Evolutionary conservation across 2,329 filamentous ascomycete genomes (phyloP).

Genomic region (Neurospora crassa): DNA sequence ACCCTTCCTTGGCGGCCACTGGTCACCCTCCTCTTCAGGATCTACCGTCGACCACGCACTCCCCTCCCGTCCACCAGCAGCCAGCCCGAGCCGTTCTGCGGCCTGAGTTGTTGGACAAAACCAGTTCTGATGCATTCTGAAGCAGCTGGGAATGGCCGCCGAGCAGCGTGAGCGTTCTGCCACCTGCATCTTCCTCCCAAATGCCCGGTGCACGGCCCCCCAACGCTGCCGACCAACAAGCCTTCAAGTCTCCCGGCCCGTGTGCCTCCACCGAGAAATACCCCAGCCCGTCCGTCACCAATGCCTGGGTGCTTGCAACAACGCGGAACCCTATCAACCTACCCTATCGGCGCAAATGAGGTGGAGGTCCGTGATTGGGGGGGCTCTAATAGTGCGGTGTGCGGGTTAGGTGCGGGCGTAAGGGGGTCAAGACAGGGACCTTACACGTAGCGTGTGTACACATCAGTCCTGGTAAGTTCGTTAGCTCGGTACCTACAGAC

Average conservation of each 20-base stretch:
- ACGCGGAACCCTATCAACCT: conserved; percentile 3
- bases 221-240: not conserved
- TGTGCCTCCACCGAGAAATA: not conserved
- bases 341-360: conserved; percentile 12
- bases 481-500: too few species aligned
- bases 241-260: not conserved
- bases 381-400: conserved; percentile 9
- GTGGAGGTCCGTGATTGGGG: conserved; percentile 12
- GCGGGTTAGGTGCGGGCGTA: not conserved
- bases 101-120: not conserved
- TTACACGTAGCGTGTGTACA: too few species aligned
- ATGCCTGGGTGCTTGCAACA: conserved; percentile 1
- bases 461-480: too few species aligned
- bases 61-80: not conserved
- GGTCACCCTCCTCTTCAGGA: not conserved
- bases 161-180: not conserved
- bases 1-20: conserved; percentile 1
- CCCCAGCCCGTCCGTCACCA: not conserved
- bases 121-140: not conserved
- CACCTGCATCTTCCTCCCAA: not conserved
- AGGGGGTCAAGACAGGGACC: not conserved
- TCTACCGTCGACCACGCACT: not conserved
- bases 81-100: not conserved
- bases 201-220: not conserved
- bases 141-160: not conserved